These are phyloP conservation scores for Pseudogymnoascus sp. DNA, from an alignment of 2,329 filamentous ascomycete species.

Conservation along the genomic window DNA sequence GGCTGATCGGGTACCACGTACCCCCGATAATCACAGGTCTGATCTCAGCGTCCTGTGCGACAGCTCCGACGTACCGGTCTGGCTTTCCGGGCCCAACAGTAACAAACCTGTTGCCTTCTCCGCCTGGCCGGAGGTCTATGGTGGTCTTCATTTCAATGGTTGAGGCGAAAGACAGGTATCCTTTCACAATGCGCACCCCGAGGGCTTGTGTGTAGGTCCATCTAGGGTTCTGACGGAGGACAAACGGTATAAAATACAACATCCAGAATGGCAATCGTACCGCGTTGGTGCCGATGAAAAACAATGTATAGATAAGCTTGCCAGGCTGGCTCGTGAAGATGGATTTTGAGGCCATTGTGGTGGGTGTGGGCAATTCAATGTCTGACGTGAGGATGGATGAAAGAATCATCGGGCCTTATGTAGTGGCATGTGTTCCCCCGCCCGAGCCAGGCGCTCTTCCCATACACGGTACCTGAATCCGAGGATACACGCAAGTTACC, in stretches of 20 bases:
- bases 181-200: neutral
- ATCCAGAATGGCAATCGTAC: neutral
- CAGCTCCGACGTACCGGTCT: neutral
- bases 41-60: neutral
- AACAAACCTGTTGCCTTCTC: neutral
- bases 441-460: neutral
- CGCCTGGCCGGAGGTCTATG: neutral
- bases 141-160: neutral
- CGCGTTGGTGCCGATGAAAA: neutral
- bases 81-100: neutral
- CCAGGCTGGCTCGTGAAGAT: neutral
- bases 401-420: too few relatives aligned
- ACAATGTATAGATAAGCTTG: neutral
- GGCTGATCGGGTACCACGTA: constrained; percentile 25
- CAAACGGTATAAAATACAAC: neutral
- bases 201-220: neutral
- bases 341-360: neutral
- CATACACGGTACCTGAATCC: neutral
- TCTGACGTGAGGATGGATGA: too few relatives aligned
- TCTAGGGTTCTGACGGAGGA: neutral
- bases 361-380: too few relatives aligned
- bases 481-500: neutral
- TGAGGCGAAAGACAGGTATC: neutral
- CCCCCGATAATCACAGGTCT: constrained; percentile 25
- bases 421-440: too few relatives aligned